A percentile compares a stretch with the other conserved stretches of the same genome.
These are phyloP conservation scores for Cladosporium austrohemisphaericum DNA, from an alignment of 2,329 filamentous ascomycete genomes.

Conservation along the genomic window DNA sequence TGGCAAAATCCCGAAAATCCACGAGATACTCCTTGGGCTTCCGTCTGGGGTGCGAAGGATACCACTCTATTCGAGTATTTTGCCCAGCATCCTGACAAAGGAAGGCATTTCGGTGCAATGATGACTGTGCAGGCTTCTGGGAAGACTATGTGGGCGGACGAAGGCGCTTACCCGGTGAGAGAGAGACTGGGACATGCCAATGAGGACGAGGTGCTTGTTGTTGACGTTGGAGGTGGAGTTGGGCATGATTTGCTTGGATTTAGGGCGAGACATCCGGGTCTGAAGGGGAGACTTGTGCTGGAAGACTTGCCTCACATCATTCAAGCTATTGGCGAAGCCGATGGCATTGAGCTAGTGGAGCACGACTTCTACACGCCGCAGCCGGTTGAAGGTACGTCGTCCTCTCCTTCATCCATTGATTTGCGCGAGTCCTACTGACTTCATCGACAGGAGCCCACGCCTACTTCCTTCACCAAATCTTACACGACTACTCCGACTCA, in stretches of 20 bases:
- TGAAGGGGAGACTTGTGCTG: slow-evolving; percentile 18
- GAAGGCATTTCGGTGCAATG: neutral
- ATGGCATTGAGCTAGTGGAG: slow-evolving; percentile 11
- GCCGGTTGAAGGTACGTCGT: slow-evolving; percentile 5
- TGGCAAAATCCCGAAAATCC: neutral
- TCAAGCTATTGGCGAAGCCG: neutral
- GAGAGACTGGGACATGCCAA: neutral
- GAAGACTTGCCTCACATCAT: slow-evolving; percentile 19
- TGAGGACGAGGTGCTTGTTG: slow-evolving; percentile 16
- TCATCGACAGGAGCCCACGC: slow-evolving; percentile 23
- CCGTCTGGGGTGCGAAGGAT: neutral
- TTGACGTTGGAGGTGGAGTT: slow-evolving; percentile 19
- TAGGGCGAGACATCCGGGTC: slow-evolving; percentile 11
- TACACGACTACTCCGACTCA: slow-evolving; percentile 20
- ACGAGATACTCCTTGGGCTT: neutral
- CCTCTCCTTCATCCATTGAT: neutral
- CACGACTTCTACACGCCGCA: slow-evolving; percentile 14
- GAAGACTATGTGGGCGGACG: neutral
- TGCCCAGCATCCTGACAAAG: neutral
- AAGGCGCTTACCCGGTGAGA: neutral
- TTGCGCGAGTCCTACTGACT: slow-evolving; percentile 10
- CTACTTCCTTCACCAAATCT: slow-evolving; percentile 17
- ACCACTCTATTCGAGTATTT: slow-evolving; percentile 2
- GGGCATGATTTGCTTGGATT: slow-evolving; percentile 16
- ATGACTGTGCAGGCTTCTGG: slow-evolving; percentile 1